These are phyloP conservation scores for Mycena kentingensis DNA, from an alignment of 768 basidiomycete genomes.

Conservation along the genomic window DNA sequence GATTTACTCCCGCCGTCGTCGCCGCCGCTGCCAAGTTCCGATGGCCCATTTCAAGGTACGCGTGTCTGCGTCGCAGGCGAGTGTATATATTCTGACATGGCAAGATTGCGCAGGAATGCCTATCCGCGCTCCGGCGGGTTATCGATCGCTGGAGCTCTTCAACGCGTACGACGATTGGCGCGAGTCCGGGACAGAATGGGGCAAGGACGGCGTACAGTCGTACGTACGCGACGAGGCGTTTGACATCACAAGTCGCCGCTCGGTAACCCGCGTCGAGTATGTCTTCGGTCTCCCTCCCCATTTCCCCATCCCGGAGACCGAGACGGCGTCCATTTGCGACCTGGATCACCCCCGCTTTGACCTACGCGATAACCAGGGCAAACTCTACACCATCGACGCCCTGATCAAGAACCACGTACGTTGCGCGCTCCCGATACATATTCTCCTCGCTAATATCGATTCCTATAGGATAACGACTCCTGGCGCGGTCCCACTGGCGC, in stretches of 20 bases:
- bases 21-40: too few species aligned
- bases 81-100: too few species aligned
- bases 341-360: not conserved
- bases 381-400: not conserved
- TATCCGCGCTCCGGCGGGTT: too few species aligned
- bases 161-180: not conserved
- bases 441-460: too few species aligned
- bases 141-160: not conserved
- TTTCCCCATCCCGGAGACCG: not conserved
- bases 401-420: conserved; percentile 9
- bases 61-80: too few species aligned
- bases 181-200: not conserved
- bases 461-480: conserved; percentile 12
- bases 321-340: not conserved
- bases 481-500: conserved; percentile 3
- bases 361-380: not conserved
- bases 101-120: too few species aligned
- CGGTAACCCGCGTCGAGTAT: not conserved
- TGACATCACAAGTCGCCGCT: not conserved
- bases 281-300: not conserved
- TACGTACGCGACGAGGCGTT: not conserved
- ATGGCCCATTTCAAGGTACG: too few species aligned
- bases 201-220: not conserved
- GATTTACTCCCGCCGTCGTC: too few species aligned
- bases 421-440: too few species aligned